Conservation (phyloP, 1,139 yeast genomes). For the Sugiyamaella castrensis region DNA sequence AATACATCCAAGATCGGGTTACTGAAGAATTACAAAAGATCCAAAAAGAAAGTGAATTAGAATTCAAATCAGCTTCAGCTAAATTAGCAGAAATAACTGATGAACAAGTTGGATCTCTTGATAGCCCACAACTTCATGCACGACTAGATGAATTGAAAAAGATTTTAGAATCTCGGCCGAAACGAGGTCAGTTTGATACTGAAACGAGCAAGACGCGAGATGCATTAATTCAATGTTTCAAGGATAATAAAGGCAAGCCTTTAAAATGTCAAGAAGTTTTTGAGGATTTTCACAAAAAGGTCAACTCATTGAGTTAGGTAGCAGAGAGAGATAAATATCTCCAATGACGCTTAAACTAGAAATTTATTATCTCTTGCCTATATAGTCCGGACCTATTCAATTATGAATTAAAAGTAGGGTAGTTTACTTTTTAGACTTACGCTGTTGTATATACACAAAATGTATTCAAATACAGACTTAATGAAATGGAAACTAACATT, state of each 20-base stretch:
- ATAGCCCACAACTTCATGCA: conserved; percentile 31
- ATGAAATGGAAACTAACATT: too few relatives aligned
- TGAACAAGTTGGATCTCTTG: conserved; percentile 41
- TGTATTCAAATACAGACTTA: too few relatives aligned
- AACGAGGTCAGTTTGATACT: conserved; percentile 39
- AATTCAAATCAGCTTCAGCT: conserved; percentile 47
- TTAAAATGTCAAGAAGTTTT: conserved; percentile 89
- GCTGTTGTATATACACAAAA: too few relatives aligned
- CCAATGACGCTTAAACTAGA: too few relatives aligned
- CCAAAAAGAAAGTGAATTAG: conserved; percentile 55
- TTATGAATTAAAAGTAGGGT: too few relatives aligned
- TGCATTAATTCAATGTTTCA: conserved; percentile 61
- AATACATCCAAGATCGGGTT: conserved; percentile 74
- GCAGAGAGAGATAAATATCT: too few relatives aligned
- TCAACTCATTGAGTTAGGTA: conserved; percentile 9
- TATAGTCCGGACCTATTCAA: too few relatives aligned
- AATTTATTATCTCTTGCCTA: too few relatives aligned
- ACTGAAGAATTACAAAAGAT: conserved; percentile 60
- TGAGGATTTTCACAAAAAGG: conserved; percentile 57
- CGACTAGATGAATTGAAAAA: conserved; percentile 48
- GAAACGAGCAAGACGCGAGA: conserved; percentile 49
- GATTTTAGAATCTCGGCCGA: conserved; percentile 37
- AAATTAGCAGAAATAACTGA: conserved; percentile 27
- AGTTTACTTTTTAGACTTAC: too few relatives aligned
- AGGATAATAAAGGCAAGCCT: conserved; percentile 65